Base-by-base conservation (phyloP, 257 asterid genomes). In the Scutellaria minor region DNA sequence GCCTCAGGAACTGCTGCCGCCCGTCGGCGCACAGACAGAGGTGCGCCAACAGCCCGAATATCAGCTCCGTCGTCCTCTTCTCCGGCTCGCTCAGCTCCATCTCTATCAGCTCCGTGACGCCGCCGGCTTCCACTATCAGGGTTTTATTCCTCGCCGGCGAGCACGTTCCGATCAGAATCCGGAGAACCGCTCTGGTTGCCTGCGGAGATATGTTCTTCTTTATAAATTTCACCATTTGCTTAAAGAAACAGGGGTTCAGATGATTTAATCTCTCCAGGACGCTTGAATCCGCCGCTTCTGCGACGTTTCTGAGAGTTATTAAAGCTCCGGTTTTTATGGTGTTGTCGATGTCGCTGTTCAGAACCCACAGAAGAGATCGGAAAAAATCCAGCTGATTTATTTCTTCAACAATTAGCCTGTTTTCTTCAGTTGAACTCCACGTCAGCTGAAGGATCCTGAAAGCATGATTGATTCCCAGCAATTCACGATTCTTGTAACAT, bases 1-100 rank as follows among this genome's bases (percentile, higher is more conserved):
- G 99, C 67, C 50, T 66, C 66, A 90, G 57, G 11, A 94, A 78
- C 70, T 90, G 78, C 47, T 90, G 96, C 77, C 99, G 82, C 2
- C 98, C 99, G 13, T 94, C 96, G 3, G 99, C 99, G 27, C 86
- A 83, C 42, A 87, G 68, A 47, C 97, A 91, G 56, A 92, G 58
- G 3, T 80, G 83, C 12, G 96, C 90, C 68, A 94, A 53, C 7
- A 87, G 84, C 47, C 78, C 14, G 73, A 94, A 77, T 0, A 81
- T 73, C 4, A 90, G 79, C 76, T 94, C 99, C 27, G 87, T 75
- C 44, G 82, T 82, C 41, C 54, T 76, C 83, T 68, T 84, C 18
- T 79, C 89, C 58, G 76, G 85, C 35, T 50, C 52, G 41, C 51
- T 47, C 6, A 93, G 8, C 52, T 87, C 97, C 8, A 86, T 73